Base-by-base conservation (phyloP, 2,329 filamentous ascomycete genomes). In the Arthrocladium fulminans region DNA sequence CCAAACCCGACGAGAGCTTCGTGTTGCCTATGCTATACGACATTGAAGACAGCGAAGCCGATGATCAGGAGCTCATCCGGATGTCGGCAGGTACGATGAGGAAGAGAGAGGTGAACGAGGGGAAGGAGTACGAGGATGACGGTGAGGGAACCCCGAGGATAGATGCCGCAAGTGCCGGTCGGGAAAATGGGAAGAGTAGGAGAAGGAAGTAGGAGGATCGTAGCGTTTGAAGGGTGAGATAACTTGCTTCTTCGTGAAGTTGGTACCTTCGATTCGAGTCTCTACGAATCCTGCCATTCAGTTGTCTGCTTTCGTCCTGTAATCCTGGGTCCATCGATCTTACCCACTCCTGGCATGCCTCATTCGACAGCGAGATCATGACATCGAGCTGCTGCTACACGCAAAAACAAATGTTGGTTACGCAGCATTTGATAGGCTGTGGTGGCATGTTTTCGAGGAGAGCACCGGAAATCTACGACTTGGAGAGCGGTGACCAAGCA, bases 11-110 rank as follows among this genome's bases (percentile, higher is more conserved):
- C 39, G 68, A 73, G 5, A 73, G 75, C n/a, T 97, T 96, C 63
- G 77, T 80, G 50, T 94, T 98, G 83, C 94, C 92, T 0, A 86
- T 98, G 2, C 68, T 96, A n/a, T 79, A 95, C 54, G 87, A 95
- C 62, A 79, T 97, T 39, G 88, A 88, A 41, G 88, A 94, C 60
- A 95, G 87, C 58, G 92, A 97, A 61, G 95, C 87, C 61, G 92
- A 96, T 61, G 92, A 98, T 59, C 54, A 58, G 47, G 94, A 98
- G 61, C 76, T 83, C 43, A 69, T 83, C 29, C 74, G 77, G 29
- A 72, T 83, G 46, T 80, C 80, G 0, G 75, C 79, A 1, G 90
- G 90, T 9, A 94, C 92, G 40, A 35, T 9, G 90, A 94, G 90
- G 56, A 78, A 88, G 51, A 84, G 88, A 63, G 95, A 87, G 63